Conservation (phyloP, 306 rosid genomes). For the Sesbania bispinosa region DNA sequence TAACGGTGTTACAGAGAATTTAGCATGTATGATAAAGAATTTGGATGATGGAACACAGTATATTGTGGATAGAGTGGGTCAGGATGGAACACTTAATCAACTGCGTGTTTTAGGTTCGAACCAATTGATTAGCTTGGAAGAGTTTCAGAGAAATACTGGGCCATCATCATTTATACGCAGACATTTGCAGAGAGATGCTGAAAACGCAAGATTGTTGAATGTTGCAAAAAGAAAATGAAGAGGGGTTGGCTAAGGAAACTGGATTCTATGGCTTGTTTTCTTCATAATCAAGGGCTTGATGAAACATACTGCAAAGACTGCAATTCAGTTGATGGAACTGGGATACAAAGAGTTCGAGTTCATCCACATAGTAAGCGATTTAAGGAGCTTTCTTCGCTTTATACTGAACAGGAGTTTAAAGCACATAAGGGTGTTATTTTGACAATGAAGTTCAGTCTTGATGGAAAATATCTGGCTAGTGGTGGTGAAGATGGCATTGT, state of each 20-base stretch:
- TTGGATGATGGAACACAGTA: constrained; percentile 56
- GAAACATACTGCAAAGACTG: constrained; percentile 27
- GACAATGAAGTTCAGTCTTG: constrained; percentile 81
- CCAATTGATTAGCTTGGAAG: constrained; percentile 41
- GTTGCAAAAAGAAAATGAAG: constrained; percentile 43
- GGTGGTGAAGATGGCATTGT: constrained; percentile 82
- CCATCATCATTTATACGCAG: constrained; percentile 47
- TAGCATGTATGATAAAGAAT: constrained; percentile 39
- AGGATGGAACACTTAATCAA: constrained; percentile 39
- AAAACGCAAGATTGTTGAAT: constrained; percentile 29
- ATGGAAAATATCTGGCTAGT: constrained; percentile 77
- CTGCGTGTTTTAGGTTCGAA: constrained; percentile 45
- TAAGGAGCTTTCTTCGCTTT: constrained; percentile 75
- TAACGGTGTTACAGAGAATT: constrained; percentile 32
- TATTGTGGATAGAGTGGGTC: constrained; percentile 41
- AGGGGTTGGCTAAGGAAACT: constrained; percentile 60
- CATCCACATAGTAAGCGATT: constrained; percentile 49
- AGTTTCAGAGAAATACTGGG: constrained; percentile 39
- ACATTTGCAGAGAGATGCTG: constrained; percentile 46
- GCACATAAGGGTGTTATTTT: constrained; percentile 80
- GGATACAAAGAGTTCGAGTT: constrained; percentile 58
- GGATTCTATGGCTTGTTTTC: constrained; percentile 51
- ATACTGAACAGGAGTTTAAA: constrained; percentile 58
- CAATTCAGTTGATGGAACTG: constrained; percentile 22
- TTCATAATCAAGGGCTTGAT: constrained; percentile 32